Evolutionary conservation across 805 yeast species (phyloP).

Genomic region (Hyphopichia homilentoma): DNA sequence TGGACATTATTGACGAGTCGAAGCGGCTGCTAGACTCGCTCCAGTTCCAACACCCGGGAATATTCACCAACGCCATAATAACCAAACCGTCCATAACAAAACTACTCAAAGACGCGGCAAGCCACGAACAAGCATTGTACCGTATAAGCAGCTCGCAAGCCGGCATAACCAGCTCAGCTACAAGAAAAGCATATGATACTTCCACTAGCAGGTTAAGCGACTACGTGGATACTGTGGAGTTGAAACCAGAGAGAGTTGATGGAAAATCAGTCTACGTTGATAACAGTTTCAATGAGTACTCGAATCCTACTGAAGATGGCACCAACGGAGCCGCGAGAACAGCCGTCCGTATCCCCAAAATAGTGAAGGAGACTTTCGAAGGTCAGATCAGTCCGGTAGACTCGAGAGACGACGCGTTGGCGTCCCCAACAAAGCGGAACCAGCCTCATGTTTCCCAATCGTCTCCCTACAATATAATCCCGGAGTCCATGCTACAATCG

Average conservation of each 20-base stretch:
- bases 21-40: conserved; percentile 39
- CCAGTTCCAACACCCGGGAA: conserved; percentile 55
- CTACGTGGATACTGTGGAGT: conserved; percentile 9
- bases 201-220: neutral
- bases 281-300: conserved; percentile 27
- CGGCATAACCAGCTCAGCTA: neutral
- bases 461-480: conserved; percentile 1
- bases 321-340: conserved; percentile 19
- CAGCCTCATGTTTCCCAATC: too few relatives aligned
- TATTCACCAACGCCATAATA: conserved; percentile 62
- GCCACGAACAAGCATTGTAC: conserved; percentile 49
- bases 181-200: neutral
- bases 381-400: neutral
- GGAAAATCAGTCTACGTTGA: conserved; percentile 38
- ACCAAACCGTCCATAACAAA: conserved; percentile 49
- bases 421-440: too few relatives aligned
- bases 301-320: conserved; percentile 18
- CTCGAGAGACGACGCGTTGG: neutral
- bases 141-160: conserved; percentile 26
- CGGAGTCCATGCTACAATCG: conserved; percentile 4
- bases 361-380: conserved; percentile 4
- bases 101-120: conserved; percentile 57
- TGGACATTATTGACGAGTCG: too few relatives aligned
- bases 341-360: conserved; percentile 26
- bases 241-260: conserved; percentile 46